These are phyloP conservation scores for Cardamine chenopodiifolia DNA, from an alignment of 345 rosid species.

Conservation along the genomic window DNA sequence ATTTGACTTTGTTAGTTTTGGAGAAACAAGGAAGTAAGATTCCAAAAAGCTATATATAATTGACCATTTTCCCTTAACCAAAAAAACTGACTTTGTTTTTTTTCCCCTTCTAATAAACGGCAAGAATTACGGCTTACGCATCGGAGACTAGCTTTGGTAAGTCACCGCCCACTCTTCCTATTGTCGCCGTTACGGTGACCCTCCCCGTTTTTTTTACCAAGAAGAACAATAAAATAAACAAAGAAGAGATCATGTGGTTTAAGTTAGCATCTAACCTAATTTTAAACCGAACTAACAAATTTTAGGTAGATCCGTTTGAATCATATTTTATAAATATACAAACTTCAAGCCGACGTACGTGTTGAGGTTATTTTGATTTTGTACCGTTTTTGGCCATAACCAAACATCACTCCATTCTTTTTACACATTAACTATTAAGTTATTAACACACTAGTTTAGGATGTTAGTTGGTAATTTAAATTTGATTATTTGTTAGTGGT, in stretches of 20 bases:
- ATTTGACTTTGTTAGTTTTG: conserved; percentile 12
- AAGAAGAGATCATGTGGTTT: conserved; percentile 14
- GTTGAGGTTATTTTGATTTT: neutral
- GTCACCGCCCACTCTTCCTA: conserved; percentile 13
- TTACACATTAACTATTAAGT: neutral
- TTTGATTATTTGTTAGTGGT: neutral
- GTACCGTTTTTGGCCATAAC: neutral
- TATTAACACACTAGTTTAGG: neutral
- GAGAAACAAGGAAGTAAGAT: conserved; percentile 32
- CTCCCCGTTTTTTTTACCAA: neutral
- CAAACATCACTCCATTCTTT: conserved; percentile 6
- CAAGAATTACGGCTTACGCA: conserved; percentile 32
- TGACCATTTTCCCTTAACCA: neutral
- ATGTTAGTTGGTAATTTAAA: neutral
- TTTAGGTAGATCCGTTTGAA: conserved; percentile 26
- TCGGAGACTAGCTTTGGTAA: neutral
- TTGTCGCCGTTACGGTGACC: conserved; percentile 34
- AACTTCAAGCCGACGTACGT: conserved; percentile 12
- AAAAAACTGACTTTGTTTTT: neutral
- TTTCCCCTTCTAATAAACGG: neutral
- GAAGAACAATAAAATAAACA: neutral
- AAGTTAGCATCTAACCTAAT: conserved; percentile 25
- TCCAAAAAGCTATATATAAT: conserved; percentile 11
- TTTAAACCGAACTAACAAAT: neutral
- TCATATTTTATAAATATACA: neutral